Percentiles rank a stretch among this genome's conserved stretches.
Evolutionary conservation across 2,329 filamentous ascomycete species (phyloP).

Genomic region (Laburnicola sp.): DNA sequence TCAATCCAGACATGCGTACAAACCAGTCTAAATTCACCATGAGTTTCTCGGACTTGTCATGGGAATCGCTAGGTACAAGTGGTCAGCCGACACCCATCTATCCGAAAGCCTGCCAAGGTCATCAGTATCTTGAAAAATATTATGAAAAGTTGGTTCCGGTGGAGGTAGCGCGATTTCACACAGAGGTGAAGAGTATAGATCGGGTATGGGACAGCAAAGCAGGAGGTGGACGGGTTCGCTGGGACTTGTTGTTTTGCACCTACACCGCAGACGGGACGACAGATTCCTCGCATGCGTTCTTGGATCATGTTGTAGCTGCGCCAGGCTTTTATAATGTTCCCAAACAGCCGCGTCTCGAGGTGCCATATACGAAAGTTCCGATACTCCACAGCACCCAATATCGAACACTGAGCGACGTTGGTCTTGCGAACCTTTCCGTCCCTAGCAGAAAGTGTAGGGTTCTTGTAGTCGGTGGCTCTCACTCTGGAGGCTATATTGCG

Average conservation of each 20-base stretch:
- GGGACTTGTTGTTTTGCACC: background rate
- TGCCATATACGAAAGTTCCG: background rate
- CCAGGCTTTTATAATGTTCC: conserved; percentile 73
- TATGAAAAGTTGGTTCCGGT: conserved; percentile 57
- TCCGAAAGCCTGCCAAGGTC: conserved; percentile 73
- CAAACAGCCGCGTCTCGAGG: conserved; percentile 37
- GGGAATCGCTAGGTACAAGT: conserved; percentile 54
- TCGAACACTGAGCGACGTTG: conserved; percentile 51
- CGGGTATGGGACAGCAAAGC: background rate
- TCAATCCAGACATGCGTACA: conserved; percentile 57
- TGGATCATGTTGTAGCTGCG: conserved; percentile 69
- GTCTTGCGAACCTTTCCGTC: conserved; percentile 19
- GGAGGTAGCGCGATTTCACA: conserved; percentile 54
- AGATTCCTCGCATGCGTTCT: conserved; percentile 36
- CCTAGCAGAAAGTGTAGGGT: conserved; percentile 39
- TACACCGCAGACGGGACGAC: background rate
- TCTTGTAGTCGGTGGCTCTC: conserved; percentile 72
- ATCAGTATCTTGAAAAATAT: conserved; percentile 69
- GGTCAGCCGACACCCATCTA: conserved; percentile 59
- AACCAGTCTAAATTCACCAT: conserved; percentile 78
- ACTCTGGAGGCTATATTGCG: conserved; percentile 75
- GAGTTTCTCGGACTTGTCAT: conserved; percentile 63
- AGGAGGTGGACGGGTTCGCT: background rate
- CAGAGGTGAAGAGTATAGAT: conserved; percentile 28
- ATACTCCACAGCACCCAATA: conserved; percentile 71